Conservation (phyloP, 2,329 filamentous ascomycete species). For the Botrytis tulipae region DNA sequence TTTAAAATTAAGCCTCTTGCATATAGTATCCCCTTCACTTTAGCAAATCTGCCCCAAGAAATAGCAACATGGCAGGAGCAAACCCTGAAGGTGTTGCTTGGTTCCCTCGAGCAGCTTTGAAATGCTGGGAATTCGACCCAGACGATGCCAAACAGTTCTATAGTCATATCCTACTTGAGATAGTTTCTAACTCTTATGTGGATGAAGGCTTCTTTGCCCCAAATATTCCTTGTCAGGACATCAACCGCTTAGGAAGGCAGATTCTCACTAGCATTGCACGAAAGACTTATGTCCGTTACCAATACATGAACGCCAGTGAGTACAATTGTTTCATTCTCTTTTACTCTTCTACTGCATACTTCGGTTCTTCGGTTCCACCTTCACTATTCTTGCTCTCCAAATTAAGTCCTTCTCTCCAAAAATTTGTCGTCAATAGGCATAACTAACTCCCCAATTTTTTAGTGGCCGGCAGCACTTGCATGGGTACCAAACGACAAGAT, state of each 20-base stretch:
- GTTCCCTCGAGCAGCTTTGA: neutral
- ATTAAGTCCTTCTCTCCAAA: too few relatives aligned
- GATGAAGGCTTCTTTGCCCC: neutral
- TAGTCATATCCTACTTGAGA: neutral
- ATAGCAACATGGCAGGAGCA: neutral
- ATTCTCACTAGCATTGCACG: neutral
- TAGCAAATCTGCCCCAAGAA: neutral
- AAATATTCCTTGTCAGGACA: neutral
- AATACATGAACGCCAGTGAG: too few relatives aligned
- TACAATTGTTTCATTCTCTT: too few relatives aligned
- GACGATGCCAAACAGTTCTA: neutral
- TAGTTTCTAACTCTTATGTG: neutral
- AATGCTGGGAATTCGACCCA: neutral
- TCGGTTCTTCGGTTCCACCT: too few relatives aligned
- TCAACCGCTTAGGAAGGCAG: neutral
- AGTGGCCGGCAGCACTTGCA: too few relatives aligned
- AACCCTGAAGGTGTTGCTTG: neutral
- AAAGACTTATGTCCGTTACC: too few relatives aligned
- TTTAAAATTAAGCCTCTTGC: neutral
- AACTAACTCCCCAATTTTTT: too few relatives aligned
- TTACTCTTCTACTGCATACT: too few relatives aligned
- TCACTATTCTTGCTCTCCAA: too few relatives aligned
- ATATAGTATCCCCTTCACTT: neutral
- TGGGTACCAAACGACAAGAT: too few relatives aligned
- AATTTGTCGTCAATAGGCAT: too few relatives aligned